Percentiles rank a stretch among this genome's conserved stretches.
These are phyloP conservation scores for Haplosporangium sp. DNA, from an alignment of 371 early-diverging fungal species.

Conservation along the genomic window DNA sequence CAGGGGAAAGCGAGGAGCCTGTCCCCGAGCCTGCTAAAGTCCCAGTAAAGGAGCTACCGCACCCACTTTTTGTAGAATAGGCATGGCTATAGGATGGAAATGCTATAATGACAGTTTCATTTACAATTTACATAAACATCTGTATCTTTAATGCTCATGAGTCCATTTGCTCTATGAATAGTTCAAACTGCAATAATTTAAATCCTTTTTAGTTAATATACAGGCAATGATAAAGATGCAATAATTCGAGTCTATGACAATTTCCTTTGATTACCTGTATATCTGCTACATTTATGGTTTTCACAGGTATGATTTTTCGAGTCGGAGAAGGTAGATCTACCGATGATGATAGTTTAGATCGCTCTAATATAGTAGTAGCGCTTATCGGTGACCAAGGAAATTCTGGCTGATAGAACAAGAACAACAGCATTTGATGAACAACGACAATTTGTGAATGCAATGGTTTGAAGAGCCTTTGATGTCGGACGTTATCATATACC, in stretches of 20 bases:
- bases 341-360: constrained; percentile 21
- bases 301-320: constrained; percentile 46
- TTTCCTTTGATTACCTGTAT: constrained; percentile 25
- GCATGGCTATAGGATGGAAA: neutral
- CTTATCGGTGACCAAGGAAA: constrained; percentile 49
- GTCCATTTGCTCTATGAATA: constrained; percentile 24
- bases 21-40: constrained; percentile 18
- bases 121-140: neutral
- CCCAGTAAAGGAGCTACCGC: constrained; percentile 44
- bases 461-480: neutral
- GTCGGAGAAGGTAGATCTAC: neutral
- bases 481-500: constrained; percentile 6
- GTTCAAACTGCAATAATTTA: constrained; percentile 13
- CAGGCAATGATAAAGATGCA: neutral
- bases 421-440: neutral
- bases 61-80: constrained; percentile 52
- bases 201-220: neutral
- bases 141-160: too few species aligned
- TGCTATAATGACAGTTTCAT: neutral
- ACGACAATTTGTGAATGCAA: neutral
- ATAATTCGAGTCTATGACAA: too few species aligned
- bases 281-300: constrained; percentile 36
- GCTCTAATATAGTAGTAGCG: constrained; percentile 11
- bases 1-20: neutral
- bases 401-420: constrained; percentile 13